These are phyloP conservation scores for Allium cepa DNA, from an alignment of 106 monocot genomes.

Conservation along the genomic window DNA sequence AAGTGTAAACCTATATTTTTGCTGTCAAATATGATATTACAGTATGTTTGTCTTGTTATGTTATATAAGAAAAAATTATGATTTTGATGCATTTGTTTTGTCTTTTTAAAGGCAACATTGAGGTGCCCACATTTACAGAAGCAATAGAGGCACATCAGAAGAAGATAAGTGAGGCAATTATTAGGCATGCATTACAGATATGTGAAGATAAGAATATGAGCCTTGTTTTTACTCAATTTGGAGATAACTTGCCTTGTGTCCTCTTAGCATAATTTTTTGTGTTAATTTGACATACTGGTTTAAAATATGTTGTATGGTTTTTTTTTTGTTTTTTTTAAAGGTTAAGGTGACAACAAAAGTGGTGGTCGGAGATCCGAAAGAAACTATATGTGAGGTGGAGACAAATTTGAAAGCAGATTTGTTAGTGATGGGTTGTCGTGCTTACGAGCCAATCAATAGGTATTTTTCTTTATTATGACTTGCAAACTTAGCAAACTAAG, in stretches of 20 bases:
- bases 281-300: neutral
- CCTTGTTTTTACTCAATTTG: neutral
- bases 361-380: slow-evolving; percentile 84
- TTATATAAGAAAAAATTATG: neutral
- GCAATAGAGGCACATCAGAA: slow-evolving; percentile 92
- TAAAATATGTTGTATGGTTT: neutral
- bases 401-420: slow-evolving; percentile 40
- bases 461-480: neutral
- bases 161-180: slow-evolving; percentile 79
- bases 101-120: slow-evolving; percentile 21
- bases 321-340: slow-evolving; percentile 17
- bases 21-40: no score
- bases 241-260: neutral
- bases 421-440: slow-evolving; percentile 86
- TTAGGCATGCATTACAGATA: slow-evolving; percentile 60
- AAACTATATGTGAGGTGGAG: slow-evolving; percentile 50
- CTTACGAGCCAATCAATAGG: slow-evolving; percentile 76
- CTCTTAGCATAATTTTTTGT: neutral
- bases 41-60: no score
- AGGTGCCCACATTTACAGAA: slow-evolving; percentile 85
- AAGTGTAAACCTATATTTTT: no score
- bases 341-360: slow-evolving; percentile 52
- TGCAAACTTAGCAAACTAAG: no score
- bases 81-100: neutral
- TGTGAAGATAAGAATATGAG: slow-evolving; percentile 69